Percentiles rank a stretch among this genome's conserved stretches.
phyloP scores from a whole-genome alignment of 148 eudicot genomes.

The Tetragonia tetragonoides region DNA sequence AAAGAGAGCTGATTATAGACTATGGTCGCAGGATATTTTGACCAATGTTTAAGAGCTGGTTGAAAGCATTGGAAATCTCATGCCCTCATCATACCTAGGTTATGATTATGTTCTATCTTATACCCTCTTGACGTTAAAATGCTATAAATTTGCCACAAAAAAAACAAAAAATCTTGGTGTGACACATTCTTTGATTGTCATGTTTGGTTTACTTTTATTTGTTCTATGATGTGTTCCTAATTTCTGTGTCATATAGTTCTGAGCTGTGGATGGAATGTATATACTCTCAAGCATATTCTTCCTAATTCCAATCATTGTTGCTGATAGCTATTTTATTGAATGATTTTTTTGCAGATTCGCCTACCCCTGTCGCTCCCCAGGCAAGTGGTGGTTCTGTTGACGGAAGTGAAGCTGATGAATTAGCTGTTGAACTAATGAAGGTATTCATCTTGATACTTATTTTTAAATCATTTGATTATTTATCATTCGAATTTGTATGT shows the following conservation, averaged over 20 bases:
- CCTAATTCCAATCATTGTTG: neutral
- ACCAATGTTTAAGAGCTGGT: constrained; percentile 53
- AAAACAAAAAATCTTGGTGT: neutral
- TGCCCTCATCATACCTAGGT: constrained; percentile 52
- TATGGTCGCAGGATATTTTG: constrained; percentile 58
- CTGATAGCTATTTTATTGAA: neutral
- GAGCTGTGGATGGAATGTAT: neutral
- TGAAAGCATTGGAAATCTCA: constrained; percentile 57
- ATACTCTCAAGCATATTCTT: neutral
- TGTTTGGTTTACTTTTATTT: neutral
- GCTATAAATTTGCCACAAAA: too few species aligned
- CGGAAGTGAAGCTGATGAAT: constrained; percentile 20
- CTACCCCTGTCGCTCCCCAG: constrained; percentile 22
- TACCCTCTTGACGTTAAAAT: neutral
- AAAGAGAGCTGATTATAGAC: constrained; percentile 47
- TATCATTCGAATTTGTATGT: neutral
- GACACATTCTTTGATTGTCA: neutral
- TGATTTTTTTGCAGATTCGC: constrained; percentile 32
- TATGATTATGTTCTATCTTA: constrained; percentile 46
- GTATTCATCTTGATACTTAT: constrained; percentile 23
- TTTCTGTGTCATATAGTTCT: neutral
- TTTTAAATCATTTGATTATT: neutral
- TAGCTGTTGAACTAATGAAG: constrained; percentile 34
- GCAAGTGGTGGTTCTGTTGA: constrained; percentile 28
- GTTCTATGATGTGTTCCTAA: neutral